phyloP scores from a whole-genome alignment of 345 rosid genomes.

The Populus euphratica region DNA sequence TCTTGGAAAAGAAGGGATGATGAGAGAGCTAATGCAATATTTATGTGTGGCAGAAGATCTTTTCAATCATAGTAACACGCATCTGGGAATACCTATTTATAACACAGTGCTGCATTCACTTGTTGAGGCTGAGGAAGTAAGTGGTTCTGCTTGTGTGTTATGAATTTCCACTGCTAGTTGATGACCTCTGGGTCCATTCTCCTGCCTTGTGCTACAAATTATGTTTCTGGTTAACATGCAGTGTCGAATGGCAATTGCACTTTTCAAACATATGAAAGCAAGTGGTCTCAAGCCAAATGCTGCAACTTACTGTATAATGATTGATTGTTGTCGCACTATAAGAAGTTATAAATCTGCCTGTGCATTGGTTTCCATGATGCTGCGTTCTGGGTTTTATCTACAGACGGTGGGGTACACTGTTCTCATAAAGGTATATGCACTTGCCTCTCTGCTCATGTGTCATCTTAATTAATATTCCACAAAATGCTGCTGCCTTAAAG shows the following conservation, averaged over 20 bases:
- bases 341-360: slow-evolving; percentile 49
- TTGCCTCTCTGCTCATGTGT: not conserved
- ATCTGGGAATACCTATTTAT: slow-evolving; percentile 45
- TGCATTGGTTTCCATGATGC: slow-evolving; percentile 68
- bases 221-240: slow-evolving; percentile 35
- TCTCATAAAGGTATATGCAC: slow-evolving; percentile 54
- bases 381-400: slow-evolving; percentile 66
- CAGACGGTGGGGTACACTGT: slow-evolving; percentile 40
- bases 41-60: slow-evolving; percentile 47
- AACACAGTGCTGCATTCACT: slow-evolving; percentile 62
- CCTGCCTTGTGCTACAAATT: slow-evolving; percentile 11
- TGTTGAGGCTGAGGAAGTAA: slow-evolving; percentile 57
- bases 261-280: slow-evolving; percentile 56
- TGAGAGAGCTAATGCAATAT: slow-evolving; percentile 48
- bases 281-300: slow-evolving; percentile 39
- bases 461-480: not conserved
- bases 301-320: slow-evolving; percentile 65
- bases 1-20: slow-evolving; percentile 78
- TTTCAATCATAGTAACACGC: slow-evolving; percentile 28
- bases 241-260: slow-evolving; percentile 45
- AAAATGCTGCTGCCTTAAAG: not conserved
- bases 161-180: slow-evolving; percentile 13
- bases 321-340: slow-evolving; percentile 58
- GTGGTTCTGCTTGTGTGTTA: slow-evolving; percentile 21
- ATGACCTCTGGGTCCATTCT: slow-evolving; percentile 1